Evolutionary conservation across 306 rosid genomes (phyloP), one percentile per base, ranked within the genome.

Genomic region (Abrus precatorius): DNA sequence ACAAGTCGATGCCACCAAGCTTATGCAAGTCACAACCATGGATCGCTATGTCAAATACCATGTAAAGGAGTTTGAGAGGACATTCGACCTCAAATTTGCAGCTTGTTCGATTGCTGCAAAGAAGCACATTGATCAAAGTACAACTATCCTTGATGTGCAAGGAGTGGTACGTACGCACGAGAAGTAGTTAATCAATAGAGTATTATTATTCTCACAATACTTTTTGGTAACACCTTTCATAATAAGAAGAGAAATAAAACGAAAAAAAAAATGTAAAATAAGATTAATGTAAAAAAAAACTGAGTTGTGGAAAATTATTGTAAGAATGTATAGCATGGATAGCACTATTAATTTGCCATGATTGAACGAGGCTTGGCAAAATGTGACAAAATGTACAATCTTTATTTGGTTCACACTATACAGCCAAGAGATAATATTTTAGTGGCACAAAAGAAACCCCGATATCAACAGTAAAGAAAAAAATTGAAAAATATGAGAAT

Each of bases 121-220:
- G 92, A 93, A 76, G 86, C 96, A 95, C 76, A 93, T 95, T 32
- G 99, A 95, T 87, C 98, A 95, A 82, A 95, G 97, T 80, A 91
- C 97, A 76, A 93, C 97, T 73, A 95, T 95, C 82, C 76, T 95
- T 72, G 99, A 95, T 63, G 99, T 93, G 70, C 92, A 90, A 79
- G 99, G 99, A 88, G 93, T 95, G 93, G 99, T 95, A 91, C 2
- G 99, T 95, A 91, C 2, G 92, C 82, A 70, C 75, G 65, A 79
- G n/a, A 49, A 81, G 40, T 70, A 57, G 52, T 69, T 41, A 40
- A 69, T 10, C 63, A 49, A 36, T 20, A 20, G 20, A 20, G 4
- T 36, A 36, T 2, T 36, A 36, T 36, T 36, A 36, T 36, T 4
- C 4, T 36, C 2, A 36, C 40, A 36, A 36, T 36, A 36, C 20